Base-by-base conservation (phyloP, 2,329 filamentous ascomycete species). In the Pezicula neosporulosa region DNA sequence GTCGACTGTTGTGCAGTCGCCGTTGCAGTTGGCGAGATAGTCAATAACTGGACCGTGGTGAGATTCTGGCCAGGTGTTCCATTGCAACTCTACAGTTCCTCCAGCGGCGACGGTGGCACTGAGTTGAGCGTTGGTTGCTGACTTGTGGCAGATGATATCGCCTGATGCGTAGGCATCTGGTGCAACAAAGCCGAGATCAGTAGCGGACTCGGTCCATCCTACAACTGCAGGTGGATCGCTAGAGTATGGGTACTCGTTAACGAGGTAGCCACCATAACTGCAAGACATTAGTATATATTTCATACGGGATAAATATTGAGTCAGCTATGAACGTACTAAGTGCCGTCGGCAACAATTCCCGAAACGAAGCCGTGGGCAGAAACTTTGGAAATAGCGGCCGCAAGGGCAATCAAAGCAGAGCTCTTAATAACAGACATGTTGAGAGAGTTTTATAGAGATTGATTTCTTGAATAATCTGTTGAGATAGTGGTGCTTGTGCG, bases 101-200 rank as follows among this genome's bases (percentile, higher is more conserved):
- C 84, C 85, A 18, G 84, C 84, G 12, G 73, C 69, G 36, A 86
- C 77, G 36, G 74, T 69, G 21, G 77, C 79, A 57, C 73, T 71
- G 54, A 74, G 69, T 8, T 67, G 60, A 43, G 73, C 77, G 8
- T 74, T 72, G 38, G 72, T 70, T 36, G 75, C 81, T 47, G 70
- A 67, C 66, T 73, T 75, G 73, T 86, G 83, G 72, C 81, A 84
- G 68, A 81, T 78, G 60, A 84, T 83, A 61, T 82, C 72, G 36
- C 71, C 57, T 21, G 65, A 61, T 30, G 66, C 62, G 67, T 79
- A 81, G 55, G 68, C 67, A 39, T 62, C 58, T 1, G 71, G 71
- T 19, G 71, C 66, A 51, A 82, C 70, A 63, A 72, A 82, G 44
- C 78, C 78, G 55, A 75, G 69, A 63, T 83, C 78, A 1, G 59